Percentiles rank a stretch among this genome's conserved stretches.
Evolutionary conservation across 192 early-diverging fungal genomes (phyloP).

Genomic region (Coemansia guatemalensis): DNA sequence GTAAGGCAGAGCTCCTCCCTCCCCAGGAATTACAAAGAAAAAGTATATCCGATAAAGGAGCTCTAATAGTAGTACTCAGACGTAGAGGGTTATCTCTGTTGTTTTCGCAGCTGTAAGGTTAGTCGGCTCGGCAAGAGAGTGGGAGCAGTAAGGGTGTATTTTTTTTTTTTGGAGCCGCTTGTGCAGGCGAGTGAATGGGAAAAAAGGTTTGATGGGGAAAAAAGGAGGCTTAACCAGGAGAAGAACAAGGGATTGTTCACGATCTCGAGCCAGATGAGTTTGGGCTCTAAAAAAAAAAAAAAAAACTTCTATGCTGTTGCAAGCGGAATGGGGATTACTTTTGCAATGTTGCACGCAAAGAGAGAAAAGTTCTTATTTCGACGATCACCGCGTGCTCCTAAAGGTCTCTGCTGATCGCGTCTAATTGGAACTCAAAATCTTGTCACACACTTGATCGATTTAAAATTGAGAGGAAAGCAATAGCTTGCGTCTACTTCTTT

Average conservation of each 20-base stretch:
- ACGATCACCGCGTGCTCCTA: background rate
- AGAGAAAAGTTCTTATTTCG: too few relatives aligned
- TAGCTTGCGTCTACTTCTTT: too few relatives aligned
- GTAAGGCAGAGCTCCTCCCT: background rate
- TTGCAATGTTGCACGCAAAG: background rate
- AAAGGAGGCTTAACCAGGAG: background rate
- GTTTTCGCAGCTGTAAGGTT: too few relatives aligned
- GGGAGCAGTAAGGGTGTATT: too few relatives aligned
- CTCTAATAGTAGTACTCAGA: background rate
- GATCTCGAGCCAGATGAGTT: background rate
- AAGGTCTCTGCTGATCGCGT: too few relatives aligned
- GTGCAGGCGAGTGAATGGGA: background rate
- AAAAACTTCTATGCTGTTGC: background rate
- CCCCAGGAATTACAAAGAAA: constrained; percentile 1
- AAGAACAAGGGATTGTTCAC: background rate
- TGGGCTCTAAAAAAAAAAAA: constrained; percentile 2
- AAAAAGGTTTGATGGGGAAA: background rate
- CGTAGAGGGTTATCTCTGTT: too few relatives aligned
- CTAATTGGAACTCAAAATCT: too few relatives aligned
- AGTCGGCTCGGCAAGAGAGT: too few relatives aligned
- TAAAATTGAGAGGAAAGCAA: too few relatives aligned
- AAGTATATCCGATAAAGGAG: background rate
- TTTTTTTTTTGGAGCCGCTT: background rate
- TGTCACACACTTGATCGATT: too few relatives aligned
- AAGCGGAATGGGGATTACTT: background rate